Evolutionary conservation across 2,329 filamentous ascomycete species (phyloP), one percentile per base, ranked within the genome.

Genomic region (Diaporthe sp.): DNA sequence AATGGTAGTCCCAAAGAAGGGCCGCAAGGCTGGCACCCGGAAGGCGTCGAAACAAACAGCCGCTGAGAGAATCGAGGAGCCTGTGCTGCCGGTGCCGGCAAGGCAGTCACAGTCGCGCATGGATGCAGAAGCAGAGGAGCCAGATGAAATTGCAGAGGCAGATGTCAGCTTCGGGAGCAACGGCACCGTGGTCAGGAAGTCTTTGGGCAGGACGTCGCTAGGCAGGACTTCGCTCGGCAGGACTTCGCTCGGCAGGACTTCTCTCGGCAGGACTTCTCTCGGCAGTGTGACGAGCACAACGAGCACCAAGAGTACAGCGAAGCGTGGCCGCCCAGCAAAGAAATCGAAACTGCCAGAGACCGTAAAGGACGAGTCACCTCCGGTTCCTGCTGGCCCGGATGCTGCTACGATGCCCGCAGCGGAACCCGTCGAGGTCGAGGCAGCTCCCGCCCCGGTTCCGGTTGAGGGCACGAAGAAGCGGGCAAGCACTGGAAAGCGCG

Each of bases 1-100:
- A n/a, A 78, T 89, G 0, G 82, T 84, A 6, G 83, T 88, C 15
- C 85, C 88, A 5, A 91, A 91, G 82, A 91, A 89, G 80, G 88
- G 87, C 37, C 87, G 88, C 67, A 91, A 91, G 78, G 81, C 87
- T 9, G 86, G 82, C n/a, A 82, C 85, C 4, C 86, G 86, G 59
- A 91, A 91, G 77, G 85, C 78, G 0, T 89, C 89, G 0, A 90
- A 90, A 80, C 87, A 89, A 77, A 73, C 49, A 19, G 55, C 70
- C 17, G 4, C n/a, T 28, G 88, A 88, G 79, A 89, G 88, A 78
- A 75, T 82, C 10, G 87, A 87, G 77, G 80, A 84, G 3, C 79
- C 82, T 10, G 44, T 44, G 15, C 34, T 9, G n/a, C 65, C 34
- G 15, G 55, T 28, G 19, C 42, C 49, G 1, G 37, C 49, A 17